A percentile compares a stretch with the other conserved stretches of the same genome.
These are phyloP conservation scores for Leccinum subtestaceum DNA, from an alignment of 768 basidiomycete genomes.

Conservation along the genomic window DNA sequence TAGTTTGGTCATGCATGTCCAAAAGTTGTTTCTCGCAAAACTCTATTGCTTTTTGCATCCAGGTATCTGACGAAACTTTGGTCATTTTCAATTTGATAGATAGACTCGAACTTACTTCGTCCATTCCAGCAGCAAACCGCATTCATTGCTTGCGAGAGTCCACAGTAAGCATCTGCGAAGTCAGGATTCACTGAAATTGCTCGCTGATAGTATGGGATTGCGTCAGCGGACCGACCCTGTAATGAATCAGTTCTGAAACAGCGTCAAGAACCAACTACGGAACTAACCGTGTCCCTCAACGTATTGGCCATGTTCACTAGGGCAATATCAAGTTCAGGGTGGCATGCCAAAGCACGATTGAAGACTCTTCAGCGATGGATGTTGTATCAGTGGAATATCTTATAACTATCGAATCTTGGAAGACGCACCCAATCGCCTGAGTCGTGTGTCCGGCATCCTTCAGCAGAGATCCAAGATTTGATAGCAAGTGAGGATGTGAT, in stretches of 20 bases:
- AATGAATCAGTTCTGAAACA: neutral
- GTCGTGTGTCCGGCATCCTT: conserved; percentile 45
- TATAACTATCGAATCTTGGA: neutral
- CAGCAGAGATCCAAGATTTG: conserved; percentile 48
- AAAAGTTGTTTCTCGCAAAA: conserved; percentile 39
- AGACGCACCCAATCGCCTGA: conserved; percentile 41
- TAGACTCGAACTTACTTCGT: conserved; percentile 26
- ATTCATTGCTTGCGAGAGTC: conserved; percentile 43
- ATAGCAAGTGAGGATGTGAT: conserved; percentile 47
- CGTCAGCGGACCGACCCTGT: conserved; percentile 42
- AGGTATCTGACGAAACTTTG: conserved; percentile 23
- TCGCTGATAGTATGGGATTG: conserved; percentile 44
- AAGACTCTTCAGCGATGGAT: conserved; percentile 33
- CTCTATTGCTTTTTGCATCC: conserved; percentile 38
- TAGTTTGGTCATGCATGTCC: conserved; percentile 29
- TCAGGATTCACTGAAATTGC: conserved; percentile 42
- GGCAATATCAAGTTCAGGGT: conserved; percentile 50
- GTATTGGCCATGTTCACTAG: conserved; percentile 52
- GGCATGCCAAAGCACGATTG: conserved; percentile 36
- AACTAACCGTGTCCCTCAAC: conserved; percentile 44
- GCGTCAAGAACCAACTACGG: neutral
- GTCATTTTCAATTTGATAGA: neutral
- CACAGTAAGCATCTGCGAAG: conserved; percentile 48
- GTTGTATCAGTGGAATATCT: conserved; percentile 4
- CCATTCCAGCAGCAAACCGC: conserved; percentile 48